These are phyloP conservation scores for Alternaria brassicicola DNA, from an alignment of 2,329 filamentous ascomycete genomes.

Conservation along the genomic window DNA sequence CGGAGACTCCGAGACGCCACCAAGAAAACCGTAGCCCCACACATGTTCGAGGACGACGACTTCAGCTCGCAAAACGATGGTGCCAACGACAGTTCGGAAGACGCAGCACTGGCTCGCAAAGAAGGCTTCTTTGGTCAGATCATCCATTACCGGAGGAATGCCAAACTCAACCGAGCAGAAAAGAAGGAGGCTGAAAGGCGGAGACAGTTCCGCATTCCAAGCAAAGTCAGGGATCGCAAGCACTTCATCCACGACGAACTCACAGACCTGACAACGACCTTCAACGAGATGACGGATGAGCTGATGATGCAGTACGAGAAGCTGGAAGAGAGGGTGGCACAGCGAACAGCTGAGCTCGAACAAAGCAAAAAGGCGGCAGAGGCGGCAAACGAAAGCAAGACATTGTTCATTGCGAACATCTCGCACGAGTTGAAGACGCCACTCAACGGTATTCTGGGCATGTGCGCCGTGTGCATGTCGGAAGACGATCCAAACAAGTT, in stretches of 20 bases:
- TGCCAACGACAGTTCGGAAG: conserved; percentile 56
- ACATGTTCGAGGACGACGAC: conserved; percentile 59
- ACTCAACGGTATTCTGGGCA: conserved; percentile 91
- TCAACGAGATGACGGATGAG: conserved; percentile 94
- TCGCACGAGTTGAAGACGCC: conserved; percentile 88
- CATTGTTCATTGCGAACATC: conserved; percentile 95
- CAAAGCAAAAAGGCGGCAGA: conserved; percentile 91
- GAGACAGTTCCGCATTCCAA: conserved; percentile 79
- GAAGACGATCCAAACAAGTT: conserved; percentile 80
- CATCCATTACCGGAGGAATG: conserved; percentile 42
- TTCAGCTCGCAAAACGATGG: conserved; percentile 45
- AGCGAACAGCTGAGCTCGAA: conserved; percentile 83
- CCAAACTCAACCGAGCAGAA: conserved; percentile 44
- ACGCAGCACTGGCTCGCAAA: conserved; percentile 54
- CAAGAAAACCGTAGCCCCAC: conserved; percentile 71
- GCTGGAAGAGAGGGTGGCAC: conserved; percentile 81
- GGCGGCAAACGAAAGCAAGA: conserved; percentile 96
- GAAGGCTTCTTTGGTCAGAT: conserved; percentile 53
- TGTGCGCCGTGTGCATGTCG: conserved; percentile 92
- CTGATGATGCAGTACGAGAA: conserved; percentile 83
- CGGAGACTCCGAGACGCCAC: conserved; percentile 76
- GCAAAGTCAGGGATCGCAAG: conserved; percentile 76
- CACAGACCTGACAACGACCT: conserved; percentile 81
- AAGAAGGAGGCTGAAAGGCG: conserved; percentile 50
- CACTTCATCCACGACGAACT: conserved; percentile 82